Percentiles rank a stretch among this genome's conserved stretches.
Evolutionary conservation across 148 eudicot genomes (phyloP).

Genomic region (Arctostaphylos glauca): DNA sequence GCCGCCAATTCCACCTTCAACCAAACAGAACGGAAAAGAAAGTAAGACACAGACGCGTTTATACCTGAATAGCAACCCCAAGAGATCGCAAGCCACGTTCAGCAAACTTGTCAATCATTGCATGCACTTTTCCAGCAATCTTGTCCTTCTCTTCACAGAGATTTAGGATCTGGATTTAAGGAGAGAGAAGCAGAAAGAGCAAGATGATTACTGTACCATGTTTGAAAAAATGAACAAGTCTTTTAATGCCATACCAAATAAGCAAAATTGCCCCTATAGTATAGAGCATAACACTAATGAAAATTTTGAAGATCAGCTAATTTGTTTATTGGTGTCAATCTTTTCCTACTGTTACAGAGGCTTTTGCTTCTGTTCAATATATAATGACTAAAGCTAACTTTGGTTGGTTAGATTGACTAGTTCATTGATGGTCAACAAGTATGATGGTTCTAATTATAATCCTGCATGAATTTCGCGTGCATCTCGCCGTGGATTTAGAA

Average conservation of each 20-base stretch:
- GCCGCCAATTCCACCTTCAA: conserved; percentile 6
- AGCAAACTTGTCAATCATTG: conserved; percentile 65
- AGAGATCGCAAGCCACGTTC: conserved; percentile 73
- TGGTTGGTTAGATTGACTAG: too few relatives aligned
- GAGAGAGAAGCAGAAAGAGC: neutral
- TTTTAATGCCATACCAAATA: neutral
- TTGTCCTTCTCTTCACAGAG: conserved; percentile 52
- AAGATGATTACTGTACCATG: neutral
- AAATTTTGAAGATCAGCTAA: neutral
- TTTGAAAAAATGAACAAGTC: neutral
- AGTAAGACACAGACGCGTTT: neutral
- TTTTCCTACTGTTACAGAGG: too few relatives aligned
- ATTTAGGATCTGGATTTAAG: conserved; percentile 49
- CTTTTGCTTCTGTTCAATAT: too few relatives aligned
- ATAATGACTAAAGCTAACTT: too few relatives aligned
- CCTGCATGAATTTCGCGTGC: too few relatives aligned
- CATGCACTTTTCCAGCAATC: conserved; percentile 54
- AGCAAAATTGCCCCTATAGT: neutral
- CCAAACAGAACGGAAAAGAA: neutral
- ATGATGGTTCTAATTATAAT: too few relatives aligned
- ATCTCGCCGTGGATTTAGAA: too few relatives aligned
- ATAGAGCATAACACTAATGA: neutral
- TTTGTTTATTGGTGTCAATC: neutral
- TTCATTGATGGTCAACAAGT: too few relatives aligned
- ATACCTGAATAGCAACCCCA: conserved; percentile 71